Conservation (phyloP, 1,284 basidiomycete species). For the Moesziomyces aphidis region DNA sequence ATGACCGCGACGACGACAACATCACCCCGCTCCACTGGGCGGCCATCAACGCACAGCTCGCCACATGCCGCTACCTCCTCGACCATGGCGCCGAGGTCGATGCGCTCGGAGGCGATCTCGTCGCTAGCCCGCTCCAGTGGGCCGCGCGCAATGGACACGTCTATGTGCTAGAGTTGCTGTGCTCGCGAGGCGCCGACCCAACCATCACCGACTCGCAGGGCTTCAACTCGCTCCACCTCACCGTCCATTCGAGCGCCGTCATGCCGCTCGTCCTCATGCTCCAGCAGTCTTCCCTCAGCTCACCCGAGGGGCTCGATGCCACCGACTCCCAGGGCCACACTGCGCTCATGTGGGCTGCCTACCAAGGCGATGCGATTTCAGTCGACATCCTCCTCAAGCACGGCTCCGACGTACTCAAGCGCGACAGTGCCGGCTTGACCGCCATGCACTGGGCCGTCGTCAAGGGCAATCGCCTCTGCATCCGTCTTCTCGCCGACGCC, state of each 20-base stretch:
- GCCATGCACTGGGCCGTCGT: constrained; percentile 99
- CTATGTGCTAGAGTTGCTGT: constrained; percentile 90
- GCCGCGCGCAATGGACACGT: constrained; percentile 94
- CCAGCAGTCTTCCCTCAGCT: constrained; percentile 76
- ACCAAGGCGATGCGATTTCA: constrained; percentile 95
- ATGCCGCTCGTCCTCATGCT: constrained; percentile 91
- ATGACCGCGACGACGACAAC: constrained; percentile 86
- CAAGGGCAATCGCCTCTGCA: constrained; percentile 86
- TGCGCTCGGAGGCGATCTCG: constrained; percentile 90
- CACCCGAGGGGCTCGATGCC: constrained; percentile 43
- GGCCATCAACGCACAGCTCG: constrained; percentile 84
- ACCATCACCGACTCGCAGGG: constrained; percentile 91
- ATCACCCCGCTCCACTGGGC: constrained; percentile 98
- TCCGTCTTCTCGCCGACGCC: constrained; percentile 83
- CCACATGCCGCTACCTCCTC: constrained; percentile 71
- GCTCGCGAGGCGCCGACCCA: constrained; percentile 90
- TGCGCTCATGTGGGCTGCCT: constrained; percentile 97
- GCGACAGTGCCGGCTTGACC: constrained; percentile 85
- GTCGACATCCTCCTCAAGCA: constrained; percentile 90
- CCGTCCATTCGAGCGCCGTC: constrained; percentile 91
- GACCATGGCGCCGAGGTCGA: constrained; percentile 96
- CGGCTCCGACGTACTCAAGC: constrained; percentile 80
- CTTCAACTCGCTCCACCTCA: constrained; percentile 94
- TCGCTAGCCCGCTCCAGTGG: constrained; percentile 98
- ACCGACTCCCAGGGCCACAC: constrained; percentile 91